Evolutionary conservation across 805 yeast species (phyloP).

Genomic region (Lachancea cidri): DNA sequence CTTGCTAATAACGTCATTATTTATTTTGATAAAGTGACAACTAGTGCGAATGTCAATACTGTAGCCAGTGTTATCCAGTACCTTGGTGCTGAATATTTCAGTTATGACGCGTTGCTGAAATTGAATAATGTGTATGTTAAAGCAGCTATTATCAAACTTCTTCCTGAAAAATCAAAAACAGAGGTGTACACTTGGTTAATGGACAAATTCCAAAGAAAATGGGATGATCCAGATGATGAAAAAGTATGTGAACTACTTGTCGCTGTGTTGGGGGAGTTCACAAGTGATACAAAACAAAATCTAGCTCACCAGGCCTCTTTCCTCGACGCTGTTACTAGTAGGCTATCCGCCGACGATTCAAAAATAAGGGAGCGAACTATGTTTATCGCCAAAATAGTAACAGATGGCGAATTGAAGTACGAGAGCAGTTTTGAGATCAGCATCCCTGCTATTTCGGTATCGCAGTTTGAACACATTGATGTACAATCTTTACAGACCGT

Average conservation of each 20-base stretch:
- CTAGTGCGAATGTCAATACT: constrained; percentile 6
- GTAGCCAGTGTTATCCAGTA: constrained; percentile 12
- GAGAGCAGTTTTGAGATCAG: constrained; percentile 25
- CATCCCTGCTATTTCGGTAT: constrained; percentile 14
- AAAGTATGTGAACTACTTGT: constrained; percentile 18
- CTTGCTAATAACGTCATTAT: constrained; percentile 17
- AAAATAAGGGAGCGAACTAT: constrained; percentile 31
- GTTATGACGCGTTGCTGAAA: constrained; percentile 8
- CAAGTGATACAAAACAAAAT: constrained; percentile 6
- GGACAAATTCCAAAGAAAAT: constrained; percentile 1
- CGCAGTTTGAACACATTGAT: background rate
- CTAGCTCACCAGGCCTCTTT: constrained; percentile 18
- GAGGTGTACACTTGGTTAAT: constrained; percentile 2
- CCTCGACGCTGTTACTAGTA: constrained; percentile 26
- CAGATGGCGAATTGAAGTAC: constrained; percentile 23
- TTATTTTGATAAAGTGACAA: constrained; percentile 15
- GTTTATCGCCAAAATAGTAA: constrained; percentile 29
- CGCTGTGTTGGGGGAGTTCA: constrained; percentile 12
- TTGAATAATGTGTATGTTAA: constrained; percentile 16
- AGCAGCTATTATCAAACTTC: constrained; percentile 14
- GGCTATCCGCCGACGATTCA: constrained; percentile 21
- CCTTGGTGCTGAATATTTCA: constrained; percentile 12
- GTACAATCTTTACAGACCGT: background rate
- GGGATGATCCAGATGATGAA: constrained; percentile 16
- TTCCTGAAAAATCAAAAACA: constrained; percentile 6